Evolutionary conservation across 2,329 filamentous ascomycete species (phyloP).

Genomic region (Colletotrichum sp.): DNA sequence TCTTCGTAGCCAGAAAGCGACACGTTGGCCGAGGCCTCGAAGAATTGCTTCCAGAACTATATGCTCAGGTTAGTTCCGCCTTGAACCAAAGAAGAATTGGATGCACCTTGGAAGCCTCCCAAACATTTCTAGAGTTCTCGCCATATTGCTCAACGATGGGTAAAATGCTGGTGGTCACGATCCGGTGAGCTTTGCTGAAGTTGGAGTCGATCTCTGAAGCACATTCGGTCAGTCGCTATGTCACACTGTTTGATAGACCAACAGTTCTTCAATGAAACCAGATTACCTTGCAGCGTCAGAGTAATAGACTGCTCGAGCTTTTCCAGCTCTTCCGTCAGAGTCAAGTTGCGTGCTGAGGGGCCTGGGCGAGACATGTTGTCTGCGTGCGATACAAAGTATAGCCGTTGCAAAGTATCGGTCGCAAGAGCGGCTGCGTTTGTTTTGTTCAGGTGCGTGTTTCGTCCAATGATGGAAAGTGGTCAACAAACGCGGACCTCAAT

Average conservation of each 20-base stretch:
- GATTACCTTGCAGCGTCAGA: conserved; percentile 83
- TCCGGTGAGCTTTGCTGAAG: conserved; percentile 95
- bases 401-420: neutral
- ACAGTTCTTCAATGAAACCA: neutral
- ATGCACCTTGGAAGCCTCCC: conserved; percentile 90
- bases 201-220: conserved; percentile 94
- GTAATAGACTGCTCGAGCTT: conserved; percentile 97
- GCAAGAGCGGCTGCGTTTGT: neutral
- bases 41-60: conserved; percentile 99
- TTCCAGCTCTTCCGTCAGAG: conserved; percentile 93
- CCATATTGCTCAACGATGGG: conserved; percentile 95
- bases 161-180: conserved; percentile 91
- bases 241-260: neutral
- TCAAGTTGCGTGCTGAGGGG: conserved; percentile 62
- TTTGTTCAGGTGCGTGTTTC: conserved; percentile 4
- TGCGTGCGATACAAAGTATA: neutral
- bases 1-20: conserved; percentile 96
- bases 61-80: neutral
- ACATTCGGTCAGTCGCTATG: neutral
- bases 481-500: conserved; percentile 11
- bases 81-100: conserved; percentile 5
- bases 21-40: conserved; percentile 97
- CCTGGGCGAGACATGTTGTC: conserved; percentile 55
- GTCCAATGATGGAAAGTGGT: conserved; percentile 2
- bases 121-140: conserved; percentile 90